Conservation (phyloP, 768 basidiomycete species). For the Crassisporium funariophilum region DNA sequence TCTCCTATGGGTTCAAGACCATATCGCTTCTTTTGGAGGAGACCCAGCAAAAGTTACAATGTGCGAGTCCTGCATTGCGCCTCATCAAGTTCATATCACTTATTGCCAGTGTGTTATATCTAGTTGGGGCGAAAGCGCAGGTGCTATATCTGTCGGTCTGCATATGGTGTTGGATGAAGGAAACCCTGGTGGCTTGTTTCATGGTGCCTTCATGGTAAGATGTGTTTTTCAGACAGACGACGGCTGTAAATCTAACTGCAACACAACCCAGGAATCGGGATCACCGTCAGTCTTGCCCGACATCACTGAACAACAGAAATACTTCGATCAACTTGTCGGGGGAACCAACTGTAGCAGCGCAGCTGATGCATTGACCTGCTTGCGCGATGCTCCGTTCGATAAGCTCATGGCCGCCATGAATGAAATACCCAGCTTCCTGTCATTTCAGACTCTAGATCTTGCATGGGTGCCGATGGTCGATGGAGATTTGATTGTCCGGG, state of each 20-base stretch:
- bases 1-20: constrained; percentile 54
- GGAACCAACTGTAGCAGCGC: constrained; percentile 30
- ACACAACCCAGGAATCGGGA: constrained; percentile 19
- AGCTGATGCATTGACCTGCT: constrained; percentile 32
- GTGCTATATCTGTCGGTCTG: constrained; percentile 41
- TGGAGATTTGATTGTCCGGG: constrained; percentile 32
- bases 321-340: constrained; percentile 30
- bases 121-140: constrained; percentile 46
- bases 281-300: constrained; percentile 10
- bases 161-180: constrained; percentile 35
- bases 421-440: constrained; percentile 29
- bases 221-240: not conserved
- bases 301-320: constrained; percentile 14
- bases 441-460: constrained; percentile 29
- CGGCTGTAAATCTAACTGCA: constrained; percentile 14
- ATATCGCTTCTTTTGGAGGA: constrained; percentile 56
- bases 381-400: constrained; percentile 32
- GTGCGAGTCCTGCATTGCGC: constrained; percentile 24
- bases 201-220: constrained; percentile 35
- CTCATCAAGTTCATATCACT: not conserved
- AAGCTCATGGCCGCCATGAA: constrained; percentile 34
- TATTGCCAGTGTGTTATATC: not conserved
- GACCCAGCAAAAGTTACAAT: constrained; percentile 48
- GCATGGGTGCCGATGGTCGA: constrained; percentile 39
- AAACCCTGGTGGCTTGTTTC: constrained; percentile 32